phyloP scores from a whole-genome alignment of 495 filamentous ascomycete species.

The Aspergillus indologenus region DNA sequence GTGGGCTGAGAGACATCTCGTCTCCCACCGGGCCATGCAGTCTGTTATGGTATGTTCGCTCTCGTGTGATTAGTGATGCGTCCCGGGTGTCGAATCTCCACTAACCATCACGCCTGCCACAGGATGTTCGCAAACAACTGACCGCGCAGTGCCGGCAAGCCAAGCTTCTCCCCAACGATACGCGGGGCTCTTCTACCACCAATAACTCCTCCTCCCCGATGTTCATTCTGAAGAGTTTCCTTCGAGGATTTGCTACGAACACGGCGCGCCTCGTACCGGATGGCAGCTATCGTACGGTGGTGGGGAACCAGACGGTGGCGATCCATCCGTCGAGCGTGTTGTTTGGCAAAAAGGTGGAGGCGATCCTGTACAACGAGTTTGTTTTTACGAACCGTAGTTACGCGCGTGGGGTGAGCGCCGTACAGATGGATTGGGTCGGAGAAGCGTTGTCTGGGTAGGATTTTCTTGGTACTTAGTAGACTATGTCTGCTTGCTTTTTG shows the following conservation, averaged over 20 bases:
- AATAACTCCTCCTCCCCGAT: slow-evolving; percentile 35
- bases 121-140: slow-evolving; percentile 87
- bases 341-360: slow-evolving; percentile 84
- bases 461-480: background rate
- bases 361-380: slow-evolving; percentile 93
- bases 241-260: slow-evolving; percentile 76
- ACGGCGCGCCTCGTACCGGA: slow-evolving; percentile 82
- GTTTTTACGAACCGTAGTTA: slow-evolving; percentile 93
- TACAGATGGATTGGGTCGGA: slow-evolving; percentile 84
- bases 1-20: slow-evolving; percentile 76
- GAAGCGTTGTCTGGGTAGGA: slow-evolving; percentile 55
- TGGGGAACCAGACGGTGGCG: slow-evolving; percentile 79
- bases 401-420: slow-evolving; percentile 80
- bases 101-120: slow-evolving; percentile 10
- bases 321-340: slow-evolving; percentile 88
- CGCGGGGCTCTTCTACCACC: slow-evolving; percentile 7
- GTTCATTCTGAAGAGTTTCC: slow-evolving; percentile 72
- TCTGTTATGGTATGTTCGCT: slow-evolving; percentile 59
- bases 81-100: slow-evolving; percentile 10
- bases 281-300: slow-evolving; percentile 76
- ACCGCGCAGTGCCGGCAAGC: slow-evolving; percentile 56
- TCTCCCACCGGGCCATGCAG: slow-evolving; percentile 81
- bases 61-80: background rate
- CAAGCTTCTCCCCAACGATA: slow-evolving; percentile 34
- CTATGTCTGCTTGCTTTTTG: background rate